phyloP scores from a whole-genome alignment of 2,329 filamentous ascomycete genomes.

The Sarocladium oryzae region DNA sequence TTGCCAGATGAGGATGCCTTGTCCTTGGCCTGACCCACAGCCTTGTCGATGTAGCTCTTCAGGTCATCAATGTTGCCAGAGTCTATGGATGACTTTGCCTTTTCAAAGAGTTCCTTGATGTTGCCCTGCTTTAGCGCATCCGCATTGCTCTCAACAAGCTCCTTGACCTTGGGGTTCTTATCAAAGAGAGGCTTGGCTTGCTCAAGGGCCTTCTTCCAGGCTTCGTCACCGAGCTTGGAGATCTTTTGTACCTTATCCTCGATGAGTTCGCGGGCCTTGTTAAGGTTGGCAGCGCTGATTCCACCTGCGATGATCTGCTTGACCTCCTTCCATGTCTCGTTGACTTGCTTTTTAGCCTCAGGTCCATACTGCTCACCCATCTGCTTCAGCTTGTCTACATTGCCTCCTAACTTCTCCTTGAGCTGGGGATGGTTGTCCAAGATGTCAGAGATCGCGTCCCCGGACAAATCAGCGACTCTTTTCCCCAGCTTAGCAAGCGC shows the following conservation, averaged over 20 bases:
- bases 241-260: slow-evolving; percentile 65
- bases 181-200: slow-evolving; percentile 66
- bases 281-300: slow-evolving; percentile 42
- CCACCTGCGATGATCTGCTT: slow-evolving; percentile 58
- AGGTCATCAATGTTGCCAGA: slow-evolving; percentile 50
- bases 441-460: slow-evolving; percentile 57
- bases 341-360: slow-evolving; percentile 69
- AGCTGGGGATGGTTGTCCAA: slow-evolving; percentile 67
- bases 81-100: slow-evolving; percentile 53
- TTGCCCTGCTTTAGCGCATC: slow-evolving; percentile 63
- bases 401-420: slow-evolving; percentile 65
- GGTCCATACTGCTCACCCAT: slow-evolving; percentile 65
- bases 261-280: slow-evolving; percentile 55
- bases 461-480: slow-evolving; percentile 54
- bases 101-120: slow-evolving; percentile 54
- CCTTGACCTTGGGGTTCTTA: slow-evolving; percentile 70
- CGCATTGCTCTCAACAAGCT: slow-evolving; percentile 64
- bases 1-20: slow-evolving; percentile 26
- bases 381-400: slow-evolving; percentile 61
- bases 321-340: slow-evolving; percentile 63
- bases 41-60: slow-evolving; percentile 27
- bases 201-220: slow-evolving; percentile 65
- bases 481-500: slow-evolving; percentile 56
- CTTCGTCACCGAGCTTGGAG: slow-evolving; percentile 61
- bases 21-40: slow-evolving; percentile 36